These are phyloP conservation scores for Rhizopogon rudus DNA, from an alignment of 768 basidiomycete genomes.

Conservation along the genomic window DNA sequence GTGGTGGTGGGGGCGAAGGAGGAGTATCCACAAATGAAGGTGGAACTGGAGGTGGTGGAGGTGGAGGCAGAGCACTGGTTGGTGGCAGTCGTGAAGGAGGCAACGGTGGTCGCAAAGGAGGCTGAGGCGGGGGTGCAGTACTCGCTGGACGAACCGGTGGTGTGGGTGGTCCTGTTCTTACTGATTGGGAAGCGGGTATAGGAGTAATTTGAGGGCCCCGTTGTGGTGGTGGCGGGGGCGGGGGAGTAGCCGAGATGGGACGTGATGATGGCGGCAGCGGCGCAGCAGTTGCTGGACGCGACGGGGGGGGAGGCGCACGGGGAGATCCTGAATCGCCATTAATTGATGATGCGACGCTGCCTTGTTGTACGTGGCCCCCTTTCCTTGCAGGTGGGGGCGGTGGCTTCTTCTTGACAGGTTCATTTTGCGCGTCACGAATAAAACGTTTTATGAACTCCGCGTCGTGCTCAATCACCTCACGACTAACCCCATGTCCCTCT, in stretches of 20 bases:
- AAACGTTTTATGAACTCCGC: slow-evolving; percentile 89
- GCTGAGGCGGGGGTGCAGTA: slow-evolving; percentile 23
- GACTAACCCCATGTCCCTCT: slow-evolving; percentile 58
- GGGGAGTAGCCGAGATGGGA: slow-evolving; percentile 4
- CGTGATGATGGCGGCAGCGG: slow-evolving; percentile 28
- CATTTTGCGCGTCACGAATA: slow-evolving; percentile 46
- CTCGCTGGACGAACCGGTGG: slow-evolving; percentile 32
- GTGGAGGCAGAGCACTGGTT: slow-evolving; percentile 26
- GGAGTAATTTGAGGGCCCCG: slow-evolving; percentile 22
- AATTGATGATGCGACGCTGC: slow-evolving; percentile 17
- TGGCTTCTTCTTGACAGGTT: slow-evolving; percentile 39
- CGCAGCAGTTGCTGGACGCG: slow-evolving; percentile 18
- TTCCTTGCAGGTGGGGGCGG: slow-evolving; percentile 27
- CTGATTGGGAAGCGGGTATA: slow-evolving; percentile 23
- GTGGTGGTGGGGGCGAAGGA: slow-evolving; percentile 34
- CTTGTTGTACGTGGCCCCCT: slow-evolving; percentile 19
- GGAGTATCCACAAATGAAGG: slow-evolving; percentile 1
- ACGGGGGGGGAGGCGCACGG: slow-evolving; percentile 30
- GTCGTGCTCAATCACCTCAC: slow-evolving; percentile 67
- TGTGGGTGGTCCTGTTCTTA: slow-evolving; percentile 30
- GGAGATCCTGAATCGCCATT: slow-evolving; percentile 16
- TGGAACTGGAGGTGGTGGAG: slow-evolving; percentile 7
- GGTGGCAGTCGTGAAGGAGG: slow-evolving; percentile 30
- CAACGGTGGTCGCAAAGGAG: slow-evolving; percentile 32
- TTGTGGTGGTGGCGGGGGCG: slow-evolving; percentile 20